Percentiles rank a stretch among this genome's conserved stretches.
Conservation (phyloP, 495 filamentous ascomycete species). For the Opeltia flavorubescens region DNA sequence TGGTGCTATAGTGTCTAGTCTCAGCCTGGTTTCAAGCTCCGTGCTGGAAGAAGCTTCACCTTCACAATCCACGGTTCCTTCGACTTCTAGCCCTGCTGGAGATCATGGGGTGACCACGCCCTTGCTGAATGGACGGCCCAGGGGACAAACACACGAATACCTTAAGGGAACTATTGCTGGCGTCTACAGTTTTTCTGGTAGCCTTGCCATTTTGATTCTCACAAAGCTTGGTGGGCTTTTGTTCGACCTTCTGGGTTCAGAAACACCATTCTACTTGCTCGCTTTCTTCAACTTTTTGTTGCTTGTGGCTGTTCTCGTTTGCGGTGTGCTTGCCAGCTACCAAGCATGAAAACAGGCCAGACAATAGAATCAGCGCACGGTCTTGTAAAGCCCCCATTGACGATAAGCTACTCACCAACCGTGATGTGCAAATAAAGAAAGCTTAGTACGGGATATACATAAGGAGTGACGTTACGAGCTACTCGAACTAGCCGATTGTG, state of each 20-base stretch:
- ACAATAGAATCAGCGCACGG: background rate
- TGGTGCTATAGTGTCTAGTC: conserved; percentile 83
- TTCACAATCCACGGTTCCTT: background rate
- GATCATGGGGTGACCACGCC: conserved; percentile 17
- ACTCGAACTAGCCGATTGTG: no score
- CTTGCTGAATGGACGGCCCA: conserved; percentile 7
- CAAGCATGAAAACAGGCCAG: background rate
- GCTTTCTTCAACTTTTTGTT: conserved; percentile 69
- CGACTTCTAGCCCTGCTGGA: background rate
- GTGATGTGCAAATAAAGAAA: no score
- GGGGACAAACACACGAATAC: conserved; percentile 20
- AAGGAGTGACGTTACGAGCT: no score
- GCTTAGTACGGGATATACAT: no score
- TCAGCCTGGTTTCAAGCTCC: conserved; percentile 69
- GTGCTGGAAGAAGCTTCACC: conserved; percentile 34
- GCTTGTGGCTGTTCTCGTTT: conserved; percentile 39
- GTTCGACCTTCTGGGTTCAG: conserved; percentile 55
- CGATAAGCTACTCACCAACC: background rate
- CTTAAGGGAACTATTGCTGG: conserved; percentile 91
- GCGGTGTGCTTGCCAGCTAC: conserved; percentile 10
- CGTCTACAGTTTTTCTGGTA: conserved; percentile 79
- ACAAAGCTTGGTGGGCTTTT: conserved; percentile 84
- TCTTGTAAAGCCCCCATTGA: background rate
- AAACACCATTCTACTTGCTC: conserved; percentile 86
- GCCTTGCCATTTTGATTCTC: conserved; percentile 72